Percentiles rank a stretch among this genome's conserved stretches.
Conservation (phyloP, 257 asterid species). For the Leonotis leonurus region DNA sequence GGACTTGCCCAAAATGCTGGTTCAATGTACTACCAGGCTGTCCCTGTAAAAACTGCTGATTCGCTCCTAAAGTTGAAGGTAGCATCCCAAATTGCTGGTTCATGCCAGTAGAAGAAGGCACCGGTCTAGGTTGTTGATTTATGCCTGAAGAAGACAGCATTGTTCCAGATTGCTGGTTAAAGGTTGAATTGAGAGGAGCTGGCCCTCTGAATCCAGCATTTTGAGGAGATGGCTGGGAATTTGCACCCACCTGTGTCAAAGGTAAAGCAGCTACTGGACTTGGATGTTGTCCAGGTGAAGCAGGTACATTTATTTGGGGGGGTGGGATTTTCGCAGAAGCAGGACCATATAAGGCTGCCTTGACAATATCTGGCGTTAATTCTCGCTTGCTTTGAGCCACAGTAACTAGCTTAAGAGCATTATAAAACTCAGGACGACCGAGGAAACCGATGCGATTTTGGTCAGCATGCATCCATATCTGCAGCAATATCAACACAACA, state of each 20-base stretch:
- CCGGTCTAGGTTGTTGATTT: slow-evolving; percentile 43
- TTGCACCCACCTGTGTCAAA: slow-evolving; percentile 35
- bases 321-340: slow-evolving; percentile 93
- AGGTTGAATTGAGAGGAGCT: slow-evolving; percentile 25
- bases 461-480: slow-evolving; percentile 90
- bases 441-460: slow-evolving; percentile 72
- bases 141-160: slow-evolving; percentile 37
- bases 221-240: slow-evolving; percentile 36
- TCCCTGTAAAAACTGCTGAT: slow-evolving; percentile 41
- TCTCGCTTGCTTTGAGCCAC: slow-evolving; percentile 97
- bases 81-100: slow-evolving; percentile 44
- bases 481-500: slow-evolving; percentile 33
- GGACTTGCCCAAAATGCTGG: slow-evolving; percentile 31
- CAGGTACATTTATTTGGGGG: slow-evolving; percentile 63
- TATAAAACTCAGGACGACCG: slow-evolving; percentile 74
- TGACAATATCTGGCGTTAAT: slow-evolving; percentile 83
- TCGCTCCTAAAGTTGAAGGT: slow-evolving; percentile 28
- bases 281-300: slow-evolving; percentile 44
- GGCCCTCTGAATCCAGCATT: slow-evolving; percentile 46
- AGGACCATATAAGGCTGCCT: slow-evolving; percentile 80
- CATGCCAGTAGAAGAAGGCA: slow-evolving; percentile 37
- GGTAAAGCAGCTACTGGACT: slow-evolving; percentile 42
- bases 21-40: slow-evolving; percentile 41
- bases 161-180: slow-evolving; percentile 42
- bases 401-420: slow-evolving; percentile 92